phyloP scores from a whole-genome alignment of 2,329 filamentous ascomycete species.

The Clonostachys sp. region DNA sequence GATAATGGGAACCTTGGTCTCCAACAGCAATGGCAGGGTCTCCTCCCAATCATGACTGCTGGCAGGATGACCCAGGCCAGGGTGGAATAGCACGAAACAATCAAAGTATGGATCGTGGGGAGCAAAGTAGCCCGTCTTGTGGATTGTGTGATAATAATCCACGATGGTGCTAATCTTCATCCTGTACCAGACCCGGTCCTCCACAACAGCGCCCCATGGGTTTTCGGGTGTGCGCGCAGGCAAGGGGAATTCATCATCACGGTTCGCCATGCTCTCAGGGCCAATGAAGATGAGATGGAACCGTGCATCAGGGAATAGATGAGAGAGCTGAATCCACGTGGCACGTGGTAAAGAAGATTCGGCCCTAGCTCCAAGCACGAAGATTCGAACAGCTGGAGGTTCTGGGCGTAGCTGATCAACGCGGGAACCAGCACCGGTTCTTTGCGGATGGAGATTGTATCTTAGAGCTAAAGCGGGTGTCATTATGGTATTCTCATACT shows the following conservation, averaged over 20 bases:
- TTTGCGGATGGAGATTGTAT: constrained; percentile 88
- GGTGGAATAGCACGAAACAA: constrained; percentile 95
- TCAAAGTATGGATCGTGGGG: constrained; percentile 99
- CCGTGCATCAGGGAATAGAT: constrained; percentile 88
- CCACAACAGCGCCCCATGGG: constrained; percentile 89
- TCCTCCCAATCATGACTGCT: constrained; percentile 92
- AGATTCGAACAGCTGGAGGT: constrained; percentile 84
- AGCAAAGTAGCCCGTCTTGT: constrained; percentile 84
- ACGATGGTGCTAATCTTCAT: constrained; percentile 98
- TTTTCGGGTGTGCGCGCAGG: constrained; percentile 81
- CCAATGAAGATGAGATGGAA: constrained; percentile 94
- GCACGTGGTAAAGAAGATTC: constrained; percentile 93
- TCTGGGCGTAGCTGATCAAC: constrained; percentile 79
- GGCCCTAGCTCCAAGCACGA: constrained; percentile 91
- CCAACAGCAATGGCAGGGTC: constrained; percentile 81
- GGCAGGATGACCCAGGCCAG: constrained; percentile 89
- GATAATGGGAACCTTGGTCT: constrained; percentile 93
- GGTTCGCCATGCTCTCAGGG: constrained; percentile 91
- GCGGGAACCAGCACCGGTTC: constrained; percentile 65
- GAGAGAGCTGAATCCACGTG: constrained; percentile 89
- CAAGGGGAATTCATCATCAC: constrained; percentile 87
- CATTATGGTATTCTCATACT: background rate
- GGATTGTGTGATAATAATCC: constrained; percentile 96
- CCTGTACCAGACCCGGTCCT: constrained; percentile 80
- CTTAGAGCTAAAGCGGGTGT: constrained; percentile 60